Evolutionary conservation across 768 basidiomycete genomes (phyloP), one percentile per base, ranked within the genome.

Genomic region (Auricularia sp.): DNA sequence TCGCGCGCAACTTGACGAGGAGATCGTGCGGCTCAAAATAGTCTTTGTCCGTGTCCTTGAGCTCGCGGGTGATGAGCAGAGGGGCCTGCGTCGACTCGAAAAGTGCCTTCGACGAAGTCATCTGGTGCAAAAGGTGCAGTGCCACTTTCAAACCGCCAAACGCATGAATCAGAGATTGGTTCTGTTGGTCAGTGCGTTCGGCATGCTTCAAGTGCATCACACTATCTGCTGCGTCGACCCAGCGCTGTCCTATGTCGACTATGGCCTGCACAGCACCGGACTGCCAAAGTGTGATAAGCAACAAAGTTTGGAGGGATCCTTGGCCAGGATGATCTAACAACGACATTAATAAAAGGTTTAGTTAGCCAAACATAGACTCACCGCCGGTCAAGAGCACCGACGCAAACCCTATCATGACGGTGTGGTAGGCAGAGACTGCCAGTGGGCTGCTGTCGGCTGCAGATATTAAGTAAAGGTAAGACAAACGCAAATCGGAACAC

Each of bases 11-110:
- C 65, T 81, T 85, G 68, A 98, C 87, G 61, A 98, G 82, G 74
- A 97, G 91, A 71, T 91, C 89, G 71, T 88, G 86, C 0, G 92
- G 83, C 68, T 93, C 90, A 66, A 96, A 95, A 72, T 87, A 91
- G 42, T 86, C 87, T 3, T 80, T 74, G 68, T 94, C 88, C 1
- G 84, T 86, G 23, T 90, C 87, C 71, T 84, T 84, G 73, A 90
- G 90, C 74, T 93, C 93, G 16, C 86, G 84, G 18, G 87, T 87
- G 47, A 84, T 76, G 16, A 89, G 80, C 36, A 90, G 74, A 3
- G 80, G 72, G 0, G 93, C 95, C 75, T 98, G 95, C 2, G 85
- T 82, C 6, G 92, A 90, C 65, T 98, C 94, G 63, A 93, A 81
- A 33, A 96, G 78, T 12, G 90, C 82, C 69, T 90, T 90, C 34